Evolutionary conservation across 2,329 filamentous ascomycete species (phyloP), one percentile per base, ranked within the genome.

Genomic region (Colletotrichum camelliae): DNA sequence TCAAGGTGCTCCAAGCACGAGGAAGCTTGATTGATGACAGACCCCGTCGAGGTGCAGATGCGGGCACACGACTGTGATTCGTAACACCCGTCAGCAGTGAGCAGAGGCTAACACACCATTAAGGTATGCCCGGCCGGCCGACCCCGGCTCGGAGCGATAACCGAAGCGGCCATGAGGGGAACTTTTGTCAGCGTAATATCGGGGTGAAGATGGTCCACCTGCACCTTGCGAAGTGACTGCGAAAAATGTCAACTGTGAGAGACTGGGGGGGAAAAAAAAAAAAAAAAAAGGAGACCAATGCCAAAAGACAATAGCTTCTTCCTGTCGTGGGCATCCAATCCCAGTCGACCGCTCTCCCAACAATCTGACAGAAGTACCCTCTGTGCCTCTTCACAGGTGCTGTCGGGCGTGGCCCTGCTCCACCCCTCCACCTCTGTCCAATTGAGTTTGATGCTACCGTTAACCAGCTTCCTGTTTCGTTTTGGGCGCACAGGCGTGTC

Each of bases 151-250:
- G 70, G 58, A 68, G 37, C 39, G 58, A 65, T 60, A 75, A 27
- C 70, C 70, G 73, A 65, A 29, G 73, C n/a, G 39, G 39, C 39
- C 39, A 48, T 24, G 64, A 48, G 35, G 33, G 39, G 74, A 5
- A 74, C 74, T 76, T 73, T 74, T 76, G 74, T 76, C 58, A 67
- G 58, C 43, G 64, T 74, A 74, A 65, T 48, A 74, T 73, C 73
- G 73, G 73, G n/a, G 27, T 43, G 35, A 74, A 35, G 62, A 48
- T 67, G 58, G 64, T 65, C 70, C 74, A 71, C 58, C 27, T 66
- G 27, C 29, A 60, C 18, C 29, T 21, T 29, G 18, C 4, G 61
- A 39, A 21, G 37, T 64, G 27, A 64, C 7, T 39, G 33, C 29
- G 61, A 35, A 7, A 33, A 15, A 35, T 13, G 33, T 24, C 12